Evolutionary conservation across 495 filamentous ascomycete species (phyloP).

Genomic region (Aspergillus biplanus): DNA sequence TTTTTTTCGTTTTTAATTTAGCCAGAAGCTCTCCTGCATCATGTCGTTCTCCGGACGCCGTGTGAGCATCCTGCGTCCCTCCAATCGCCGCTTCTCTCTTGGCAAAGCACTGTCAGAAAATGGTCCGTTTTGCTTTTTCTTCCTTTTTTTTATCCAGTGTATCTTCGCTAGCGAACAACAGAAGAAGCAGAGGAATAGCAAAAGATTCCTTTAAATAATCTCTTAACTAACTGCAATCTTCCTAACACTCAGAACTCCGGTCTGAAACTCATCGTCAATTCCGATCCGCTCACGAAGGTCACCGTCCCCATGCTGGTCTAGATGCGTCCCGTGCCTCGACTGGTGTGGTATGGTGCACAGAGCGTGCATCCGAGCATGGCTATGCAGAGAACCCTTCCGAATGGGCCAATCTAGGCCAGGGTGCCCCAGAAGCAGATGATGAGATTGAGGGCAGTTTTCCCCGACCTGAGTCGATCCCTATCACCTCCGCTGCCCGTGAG

Average conservation of each 20-base stretch:
- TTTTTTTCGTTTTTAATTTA: not conserved
- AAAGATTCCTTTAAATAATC: not conserved
- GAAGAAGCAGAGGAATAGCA: not conserved
- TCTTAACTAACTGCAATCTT: conserved; percentile 22
- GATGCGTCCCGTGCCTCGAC: conserved; percentile 82
- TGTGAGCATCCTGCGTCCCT: conserved; percentile 50
- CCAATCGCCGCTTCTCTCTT: conserved; percentile 41
- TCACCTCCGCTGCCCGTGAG: conserved; percentile 76
- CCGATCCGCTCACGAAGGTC: conserved; percentile 82
- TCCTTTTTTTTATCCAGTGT: conserved; percentile 1
- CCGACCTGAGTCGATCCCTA: conserved; percentile 79
- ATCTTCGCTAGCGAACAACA: not conserved
- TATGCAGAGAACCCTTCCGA: conserved; percentile 77
- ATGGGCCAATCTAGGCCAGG: conserved; percentile 96
- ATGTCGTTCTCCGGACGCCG: conserved; percentile 59
- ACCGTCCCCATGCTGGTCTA: conserved; percentile 86
- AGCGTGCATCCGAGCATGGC: conserved; percentile 77
- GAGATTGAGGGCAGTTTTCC: conserved; percentile 89
- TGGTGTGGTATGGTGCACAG: conserved; percentile 86
- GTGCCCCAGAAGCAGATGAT: conserved; percentile 92
- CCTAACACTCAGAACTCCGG: conserved; percentile 56
- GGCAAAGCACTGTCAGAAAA: conserved; percentile 49
- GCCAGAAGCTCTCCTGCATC: conserved; percentile 24
- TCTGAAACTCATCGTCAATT: conserved; percentile 87
- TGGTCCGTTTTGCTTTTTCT: conserved; percentile 35